Base-by-base conservation (phyloP, 768 basidiomycete genomes). In the Fomitopsis serialis region DNA sequence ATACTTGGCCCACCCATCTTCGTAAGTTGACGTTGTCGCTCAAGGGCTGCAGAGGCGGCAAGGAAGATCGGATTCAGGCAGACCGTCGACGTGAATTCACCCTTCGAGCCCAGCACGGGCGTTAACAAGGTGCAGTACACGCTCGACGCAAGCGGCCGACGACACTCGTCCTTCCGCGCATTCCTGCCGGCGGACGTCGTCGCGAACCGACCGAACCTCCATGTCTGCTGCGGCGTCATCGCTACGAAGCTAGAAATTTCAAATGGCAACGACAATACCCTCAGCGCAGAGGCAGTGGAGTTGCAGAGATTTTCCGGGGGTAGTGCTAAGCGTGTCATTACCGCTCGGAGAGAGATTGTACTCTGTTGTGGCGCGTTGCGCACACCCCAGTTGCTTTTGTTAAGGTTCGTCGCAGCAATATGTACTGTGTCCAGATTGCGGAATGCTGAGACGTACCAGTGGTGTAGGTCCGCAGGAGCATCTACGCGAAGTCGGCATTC, bases 321-420 rank as follows among this genome's bases (percentile, higher is more conserved):
- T 17, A 3, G 5, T 9, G 15, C 5, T 3, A 22, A 9, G n/a
- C 4, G 37, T 7, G 9, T 34, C n/a, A 35, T 62, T 12, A 46
- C 22, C 27, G 63, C 45, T 7, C 48, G 23, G 35, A 50, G 53
- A 37, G 66, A 68, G 48, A 55, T 68, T 22, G 53, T 68, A 17
- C 43, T 66, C n/a, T 50, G 50, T 13, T 56, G 55, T 44, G 65
- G 66, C 13, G 61, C 65, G 12, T 54, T 65, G 23, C 53, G 55
- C 23, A 63, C 73, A 0, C 69, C 75, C 11, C 73, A 75, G 52
- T 57, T 78, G 10, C 65, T 77, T 10, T 64, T 74, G 58, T 62
- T 76, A 17, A 64, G 63, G 63, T 60, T 24, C 44, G 53, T 15
- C 25, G 6, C 12, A 11, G 12, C 10, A 12, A 13, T 29, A 6